Conservation (phyloP, 2,329 filamentous ascomycete genomes). For the Lasiodiplodia sp. region DNA sequence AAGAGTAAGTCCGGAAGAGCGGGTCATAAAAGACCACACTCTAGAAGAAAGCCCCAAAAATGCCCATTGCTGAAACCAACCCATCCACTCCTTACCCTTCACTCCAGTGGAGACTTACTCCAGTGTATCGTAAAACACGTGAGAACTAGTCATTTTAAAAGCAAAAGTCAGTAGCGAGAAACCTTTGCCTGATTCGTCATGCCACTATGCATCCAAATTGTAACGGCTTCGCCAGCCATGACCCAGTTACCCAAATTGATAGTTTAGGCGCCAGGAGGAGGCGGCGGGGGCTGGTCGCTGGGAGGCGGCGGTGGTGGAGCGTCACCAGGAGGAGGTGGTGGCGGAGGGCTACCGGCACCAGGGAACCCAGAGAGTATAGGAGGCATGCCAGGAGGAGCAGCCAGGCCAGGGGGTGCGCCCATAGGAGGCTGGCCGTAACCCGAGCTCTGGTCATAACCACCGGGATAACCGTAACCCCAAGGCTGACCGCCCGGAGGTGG, state of each 20-base stretch:
- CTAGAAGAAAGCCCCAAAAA: background rate
- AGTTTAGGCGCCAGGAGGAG: conserved; percentile 50
- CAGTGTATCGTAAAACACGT: conserved; percentile 20
- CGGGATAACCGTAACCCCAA: conserved; percentile 54
- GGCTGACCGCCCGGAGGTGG: conserved; percentile 50
- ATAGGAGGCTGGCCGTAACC: conserved; percentile 31
- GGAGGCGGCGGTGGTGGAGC: conserved; percentile 64
- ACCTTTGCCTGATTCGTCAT: background rate
- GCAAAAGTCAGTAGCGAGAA: conserved; percentile 19
- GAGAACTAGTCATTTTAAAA: conserved; percentile 15
- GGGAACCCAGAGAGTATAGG: conserved; percentile 71
- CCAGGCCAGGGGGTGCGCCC: conserved; percentile 53
- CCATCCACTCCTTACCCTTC: conserved; percentile 18
- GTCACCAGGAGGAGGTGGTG: conserved; percentile 67
- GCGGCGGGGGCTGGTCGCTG: conserved; percentile 67
- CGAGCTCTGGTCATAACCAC: conserved; percentile 47
- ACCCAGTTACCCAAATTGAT: background rate
- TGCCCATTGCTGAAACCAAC: background rate
- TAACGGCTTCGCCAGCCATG: background rate
- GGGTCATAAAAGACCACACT: background rate
- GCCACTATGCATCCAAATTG: background rate
- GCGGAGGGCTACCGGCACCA: conserved; percentile 60
- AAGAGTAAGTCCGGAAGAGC: background rate
- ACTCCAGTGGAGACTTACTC: conserved; percentile 7
- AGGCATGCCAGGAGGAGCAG: conserved; percentile 62